Evolutionary conservation across 345 rosid genomes (phyloP), one percentile per base, ranked within the genome.

Genomic region (Raphanus sativus): DNA sequence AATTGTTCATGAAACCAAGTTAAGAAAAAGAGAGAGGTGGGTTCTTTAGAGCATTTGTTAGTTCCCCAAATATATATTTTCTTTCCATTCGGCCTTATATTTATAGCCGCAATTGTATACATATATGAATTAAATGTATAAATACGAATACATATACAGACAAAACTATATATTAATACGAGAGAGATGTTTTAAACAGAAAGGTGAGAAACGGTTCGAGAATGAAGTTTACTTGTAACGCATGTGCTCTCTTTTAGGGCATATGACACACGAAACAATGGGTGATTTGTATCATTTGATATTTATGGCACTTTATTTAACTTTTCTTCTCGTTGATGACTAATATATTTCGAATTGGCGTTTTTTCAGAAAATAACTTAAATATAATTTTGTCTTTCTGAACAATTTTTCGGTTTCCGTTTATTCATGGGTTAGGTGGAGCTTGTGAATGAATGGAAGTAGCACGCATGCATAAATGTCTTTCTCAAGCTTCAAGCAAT

Each of bases 201-300:
- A 81, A 81, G 79, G 66, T 72, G 72, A 74, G 81, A 84, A 86
- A 85, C 87, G 76, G 87, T 82, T 87, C 77, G 73, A 73, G 86
- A 74, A 63, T 54, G 72, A 69, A 80, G 82, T 69, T 80, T 80
- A 16, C 82, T 80, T 80, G 82, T 56, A 75, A 75, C 82, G 75
- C 76, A 75, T 80, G 82, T 55, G 62, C 63, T 75, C 68, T 69
- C 75, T 32, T 25, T 74, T 74, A 80, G 75, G 75, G 79, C 79
- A 75, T 69, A 69, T 6, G 75, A 64, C 24, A 80, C 82, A 80
- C 82, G 82, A 80, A 80, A 80, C 68, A 74, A 56, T 74, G 54
- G 42, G 45, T 69, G 62, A 69, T 75, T 56, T 69, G 68, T 40
- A 75, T 58, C 76, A 64, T 56, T 21, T 75, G 65, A 74, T 64